Evolutionary conservation across 805 yeast genomes (phyloP), one percentile per base, ranked within the genome.

Genomic region (Starmera quercuum): DNA sequence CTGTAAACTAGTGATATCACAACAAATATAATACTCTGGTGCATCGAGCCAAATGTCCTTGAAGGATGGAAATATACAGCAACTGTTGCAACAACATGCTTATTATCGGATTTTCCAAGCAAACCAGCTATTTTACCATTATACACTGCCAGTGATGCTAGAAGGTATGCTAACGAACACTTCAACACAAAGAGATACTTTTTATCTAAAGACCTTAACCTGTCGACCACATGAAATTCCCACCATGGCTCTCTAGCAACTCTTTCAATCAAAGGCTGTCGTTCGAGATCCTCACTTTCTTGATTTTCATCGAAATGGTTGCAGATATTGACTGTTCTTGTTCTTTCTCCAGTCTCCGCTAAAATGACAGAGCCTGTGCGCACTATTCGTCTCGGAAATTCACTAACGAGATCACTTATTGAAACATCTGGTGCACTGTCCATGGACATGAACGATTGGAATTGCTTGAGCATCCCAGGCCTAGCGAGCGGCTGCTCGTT

Each of bases 31-130:
- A 81, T 53, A 10, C 87, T 77, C 49, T 84, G 86, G 39, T 76
- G 70, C 90, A 84, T 84, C 14, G 84, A 73, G 0, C 95, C 95
- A 36, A 73, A 71, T 1, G 92, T 70, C 31, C 95, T 56, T 2
- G 88, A 71, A 0, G 95, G 86, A 49, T 84, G 92, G 62, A 85
- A 84, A 54, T 85, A 85, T 3, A 84, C 92, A 1, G 84, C 81
- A 8, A 80, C 80, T 0, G 95, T 85, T 25, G 94, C 86, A 3
- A 81, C 77, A 42, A 83, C 70, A 60, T 84, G 95, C 52, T 84
- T 84, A 9, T 82, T 75, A 55, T 82, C 88, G 18, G 83, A 67
- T 23, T 58, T 52, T 1, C 94, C 94, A 28, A 83, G 51, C 2
- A 75, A 39, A 13, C 54, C 45, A 9, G 77, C 66, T 30, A 78